These are phyloP conservation scores for Escovopsis sp. DNA, from an alignment of 2,329 filamentous ascomycete genomes.

Conservation along the genomic window DNA sequence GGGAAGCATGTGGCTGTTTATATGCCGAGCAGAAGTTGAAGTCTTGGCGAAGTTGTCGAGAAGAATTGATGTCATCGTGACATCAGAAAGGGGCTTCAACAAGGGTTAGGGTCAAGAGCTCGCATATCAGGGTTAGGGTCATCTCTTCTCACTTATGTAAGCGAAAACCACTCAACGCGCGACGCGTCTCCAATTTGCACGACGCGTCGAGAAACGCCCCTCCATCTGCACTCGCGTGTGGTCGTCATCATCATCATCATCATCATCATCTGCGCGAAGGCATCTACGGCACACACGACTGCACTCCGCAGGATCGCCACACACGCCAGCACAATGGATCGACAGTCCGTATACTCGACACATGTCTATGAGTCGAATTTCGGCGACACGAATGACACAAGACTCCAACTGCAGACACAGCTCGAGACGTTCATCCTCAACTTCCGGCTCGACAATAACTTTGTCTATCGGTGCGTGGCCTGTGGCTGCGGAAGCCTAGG, in stretches of 20 bases:
- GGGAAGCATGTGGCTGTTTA: too few relatives aligned
- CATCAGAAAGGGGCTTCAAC: too few relatives aligned
- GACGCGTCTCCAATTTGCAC: conserved; percentile 11
- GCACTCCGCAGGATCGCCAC: conserved; percentile 1
- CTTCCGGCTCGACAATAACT: conserved; percentile 85
- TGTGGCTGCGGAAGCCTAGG: neutral
- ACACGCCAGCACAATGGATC: conserved; percentile 49
- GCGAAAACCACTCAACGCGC: conserved; percentile 16
- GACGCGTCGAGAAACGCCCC: conserved; percentile 10
- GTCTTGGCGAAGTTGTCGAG: too few relatives aligned
- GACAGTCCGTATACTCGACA: conserved; percentile 71
- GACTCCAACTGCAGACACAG: conserved; percentile 58
- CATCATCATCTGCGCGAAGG: conserved; percentile 5
- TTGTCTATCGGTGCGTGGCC: conserved; percentile 68
- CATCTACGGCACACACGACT: too few relatives aligned
- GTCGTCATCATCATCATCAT: conserved; percentile 6
- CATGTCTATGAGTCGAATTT: conserved; percentile 60
- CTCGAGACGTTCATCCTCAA: conserved; percentile 85
- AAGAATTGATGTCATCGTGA: too few relatives aligned
- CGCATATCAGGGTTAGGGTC: conserved; percentile 4
- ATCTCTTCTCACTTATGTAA: too few relatives aligned
- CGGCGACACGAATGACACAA: conserved; percentile 51
- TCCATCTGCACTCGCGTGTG: conserved; percentile 9
- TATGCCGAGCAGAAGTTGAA: too few relatives aligned
- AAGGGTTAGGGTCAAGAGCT: neutral